Evolutionary conservation across 129 eudicot species (phyloP).

Genomic region (Daucus carota): DH1_v3.0 NC_030389.2:4024001-4024500

Average conservation of each 20-base stretch:
- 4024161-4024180: conserved; percentile 31
- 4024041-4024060: conserved; percentile 28
- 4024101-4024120: conserved; percentile 5
- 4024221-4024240: conserved; percentile 51
- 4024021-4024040: conserved; percentile 9
- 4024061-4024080: conserved; percentile 21
- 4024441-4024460: conserved; percentile 46
- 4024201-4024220: conserved; percentile 30
- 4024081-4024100: conserved; percentile 14
- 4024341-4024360: conserved; percentile 25
- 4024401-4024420: conserved; percentile 31
- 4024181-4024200: conserved; percentile 30
- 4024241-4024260: conserved; percentile 84
- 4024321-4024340: conserved; percentile 39
- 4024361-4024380: conserved; percentile 31
- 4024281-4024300: conserved; percentile 50
- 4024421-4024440: conserved; percentile 33
- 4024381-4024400: conserved; percentile 37
- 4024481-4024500: conserved; percentile 70
- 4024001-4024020: conserved; percentile 27
- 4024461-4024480: conserved; percentile 46
- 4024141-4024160: conserved; percentile 17
- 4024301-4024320: conserved; percentile 14
- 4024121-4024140: conserved; percentile 20
- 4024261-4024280: conserved; percentile 75